phyloP scores from a whole-genome alignment of 2,329 filamentous ascomycete species.

The Penicillium sp. region DNA sequence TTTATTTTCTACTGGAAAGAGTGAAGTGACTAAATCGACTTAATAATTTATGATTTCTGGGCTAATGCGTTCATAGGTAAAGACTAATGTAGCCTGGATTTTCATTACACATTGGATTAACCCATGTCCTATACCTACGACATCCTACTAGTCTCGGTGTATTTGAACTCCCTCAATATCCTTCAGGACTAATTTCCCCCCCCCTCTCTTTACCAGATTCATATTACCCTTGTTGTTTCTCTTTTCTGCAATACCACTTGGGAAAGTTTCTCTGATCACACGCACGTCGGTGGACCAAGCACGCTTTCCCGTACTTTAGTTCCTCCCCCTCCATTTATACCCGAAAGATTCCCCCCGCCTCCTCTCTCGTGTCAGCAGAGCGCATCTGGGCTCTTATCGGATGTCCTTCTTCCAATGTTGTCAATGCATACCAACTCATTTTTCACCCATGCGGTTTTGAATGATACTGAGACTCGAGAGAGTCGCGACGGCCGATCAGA shows the following conservation, averaged over 20 bases:
- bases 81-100: constrained; percentile 18
- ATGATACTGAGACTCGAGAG: constrained; percentile 23
- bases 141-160: no score
- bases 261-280: constrained; percentile 12
- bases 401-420: constrained; percentile 34
- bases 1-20: neutral
- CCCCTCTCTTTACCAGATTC: constrained; percentile 2
- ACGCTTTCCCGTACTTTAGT: constrained; percentile 8
- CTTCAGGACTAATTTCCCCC: neutral
- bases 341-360: constrained; percentile 4
- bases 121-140: neutral
- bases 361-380: neutral
- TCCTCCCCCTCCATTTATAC: constrained; percentile 9
- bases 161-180: neutral
- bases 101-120: constrained; percentile 20
- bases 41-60: neutral
- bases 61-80: constrained; percentile 4
- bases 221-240: neutral
- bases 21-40: neutral
- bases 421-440: constrained; percentile 38
- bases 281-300: constrained; percentile 10
- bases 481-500: constrained; percentile 25
- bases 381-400: constrained; percentile 1
- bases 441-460: constrained; percentile 23
- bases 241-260: neutral